Conservation (phyloP, 2,329 filamentous ascomycete genomes). For the Beauveria rudraprayagi region DNA sequence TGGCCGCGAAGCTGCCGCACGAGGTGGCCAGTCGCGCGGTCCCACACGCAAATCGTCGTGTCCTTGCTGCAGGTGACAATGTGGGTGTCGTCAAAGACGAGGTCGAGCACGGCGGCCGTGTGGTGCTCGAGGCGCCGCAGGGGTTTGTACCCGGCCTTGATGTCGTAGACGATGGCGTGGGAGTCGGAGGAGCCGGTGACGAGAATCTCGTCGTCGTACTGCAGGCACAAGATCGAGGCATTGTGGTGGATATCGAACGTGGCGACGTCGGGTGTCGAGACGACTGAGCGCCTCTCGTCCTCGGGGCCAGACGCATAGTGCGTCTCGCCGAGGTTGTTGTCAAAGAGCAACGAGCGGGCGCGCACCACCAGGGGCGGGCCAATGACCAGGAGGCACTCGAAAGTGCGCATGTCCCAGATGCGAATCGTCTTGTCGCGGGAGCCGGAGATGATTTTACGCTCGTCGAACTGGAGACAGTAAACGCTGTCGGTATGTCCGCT, state of each 20-base stretch:
- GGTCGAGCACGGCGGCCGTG: slow-evolving; percentile 81
- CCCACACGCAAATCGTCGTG: slow-evolving; percentile 88
- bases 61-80: slow-evolving; percentile 98
- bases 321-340: slow-evolving; percentile 40
- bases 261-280: slow-evolving; percentile 44
- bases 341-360: slow-evolving; percentile 41
- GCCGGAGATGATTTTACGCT: slow-evolving; percentile 95
- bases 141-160: slow-evolving; percentile 69
- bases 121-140: slow-evolving; percentile 72
- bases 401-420: slow-evolving; percentile 89
- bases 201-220: slow-evolving; percentile 87
- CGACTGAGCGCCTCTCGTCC: slow-evolving; percentile 31
- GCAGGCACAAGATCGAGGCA: slow-evolving; percentile 87
- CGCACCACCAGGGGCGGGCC: slow-evolving; percentile 63
- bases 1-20: slow-evolving; percentile 79
- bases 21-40: slow-evolving; percentile 67
- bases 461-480: slow-evolving; percentile 96
- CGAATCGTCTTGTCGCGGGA: slow-evolving; percentile 93
- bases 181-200: slow-evolving; percentile 92
- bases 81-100: slow-evolving; percentile 84
- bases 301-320: slow-evolving; percentile 50
- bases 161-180: slow-evolving; percentile 84
- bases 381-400: slow-evolving; percentile 77
- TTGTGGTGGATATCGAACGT: slow-evolving; percentile 66
- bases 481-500: slow-evolving; percentile 93